Conservation (phyloP, 176 grass and related monocot genomes). For the Hyparrhenia diplandra region DNA sequence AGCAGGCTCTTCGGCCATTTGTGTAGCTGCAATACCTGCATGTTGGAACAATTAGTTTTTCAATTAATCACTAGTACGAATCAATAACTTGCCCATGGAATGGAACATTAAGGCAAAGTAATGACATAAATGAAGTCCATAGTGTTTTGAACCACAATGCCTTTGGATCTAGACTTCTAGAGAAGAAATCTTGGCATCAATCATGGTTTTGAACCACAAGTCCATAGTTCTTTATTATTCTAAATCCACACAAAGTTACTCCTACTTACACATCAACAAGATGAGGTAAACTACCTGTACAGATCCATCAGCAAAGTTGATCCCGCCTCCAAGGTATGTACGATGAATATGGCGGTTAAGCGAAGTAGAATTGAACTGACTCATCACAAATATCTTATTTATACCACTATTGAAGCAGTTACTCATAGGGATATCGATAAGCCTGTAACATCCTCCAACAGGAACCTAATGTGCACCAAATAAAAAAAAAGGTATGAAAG, state of each 20-base stretch:
- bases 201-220: no score
- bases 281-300: conserved; percentile 53
- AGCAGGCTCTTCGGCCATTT: conserved; percentile 57
- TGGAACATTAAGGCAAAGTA: background rate
- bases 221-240: background rate
- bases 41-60: background rate
- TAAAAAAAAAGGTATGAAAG: conserved; percentile 1
- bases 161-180: background rate
- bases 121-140: background rate
- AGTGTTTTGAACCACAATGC: background rate
- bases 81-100: background rate
- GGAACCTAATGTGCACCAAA: conserved; percentile 60
- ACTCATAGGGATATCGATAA: conserved; percentile 84
- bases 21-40: conserved; percentile 76
- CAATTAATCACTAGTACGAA: background rate
- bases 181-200: background rate
- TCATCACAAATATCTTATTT: conserved; percentile 86
- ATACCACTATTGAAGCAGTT: conserved; percentile 86
- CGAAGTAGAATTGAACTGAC: conserved; percentile 74
- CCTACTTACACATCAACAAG: background rate
- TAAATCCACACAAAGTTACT: background rate
- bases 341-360: conserved; percentile 69
- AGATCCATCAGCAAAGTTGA: conserved; percentile 65
- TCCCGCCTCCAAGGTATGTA: conserved; percentile 56
- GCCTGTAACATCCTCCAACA: conserved; percentile 72